Percentiles rank a stretch among this genome's conserved stretches.
These are phyloP conservation scores for Apostasia shenzhenica DNA, from an alignment of 106 monocot species.

Conservation along the genomic window DNA sequence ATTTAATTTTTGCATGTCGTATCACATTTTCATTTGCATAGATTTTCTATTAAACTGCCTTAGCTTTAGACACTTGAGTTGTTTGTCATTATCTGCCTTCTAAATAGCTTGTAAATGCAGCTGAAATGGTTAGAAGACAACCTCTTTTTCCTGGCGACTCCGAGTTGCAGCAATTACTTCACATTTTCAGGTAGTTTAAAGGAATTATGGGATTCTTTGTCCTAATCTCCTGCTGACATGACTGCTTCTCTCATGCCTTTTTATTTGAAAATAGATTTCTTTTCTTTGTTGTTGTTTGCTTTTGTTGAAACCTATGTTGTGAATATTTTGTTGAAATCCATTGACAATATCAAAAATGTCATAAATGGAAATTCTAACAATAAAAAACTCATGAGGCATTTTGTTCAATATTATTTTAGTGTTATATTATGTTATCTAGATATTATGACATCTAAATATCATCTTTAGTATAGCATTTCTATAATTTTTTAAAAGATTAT, in stretches of 20 bases:
- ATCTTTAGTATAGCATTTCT: too few species aligned
- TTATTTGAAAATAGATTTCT: not conserved
- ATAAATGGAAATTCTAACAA: too few species aligned
- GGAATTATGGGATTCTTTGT: not conserved
- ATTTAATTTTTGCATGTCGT: too few species aligned
- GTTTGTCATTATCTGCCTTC: not conserved
- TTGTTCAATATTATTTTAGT: too few species aligned
- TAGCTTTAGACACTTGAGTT: not conserved
- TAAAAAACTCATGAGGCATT: too few species aligned
- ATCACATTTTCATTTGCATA: too few species aligned
- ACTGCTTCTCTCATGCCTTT: not conserved
- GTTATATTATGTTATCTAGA: too few species aligned
- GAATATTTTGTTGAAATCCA: too few species aligned
- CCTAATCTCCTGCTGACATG: not conserved
- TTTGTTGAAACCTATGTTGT: too few species aligned
- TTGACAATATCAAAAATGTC: too few species aligned
- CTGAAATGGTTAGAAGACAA: slow-evolving; percentile 98
- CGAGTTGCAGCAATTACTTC: slow-evolving; percentile 95
- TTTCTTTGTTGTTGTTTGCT: not conserved
- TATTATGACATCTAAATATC: too few species aligned
- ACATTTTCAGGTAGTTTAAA: slow-evolving; percentile 78
- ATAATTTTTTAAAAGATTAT: too few species aligned
- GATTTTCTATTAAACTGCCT: not conserved
- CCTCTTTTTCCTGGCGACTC: slow-evolving; percentile 94
- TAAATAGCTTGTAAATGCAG: slow-evolving; percentile 20